Evolutionary conservation across 2,329 filamentous ascomycete species (phyloP), one percentile per base, ranked within the genome.

Genomic region (Fusarium xyrophilum): DNA sequence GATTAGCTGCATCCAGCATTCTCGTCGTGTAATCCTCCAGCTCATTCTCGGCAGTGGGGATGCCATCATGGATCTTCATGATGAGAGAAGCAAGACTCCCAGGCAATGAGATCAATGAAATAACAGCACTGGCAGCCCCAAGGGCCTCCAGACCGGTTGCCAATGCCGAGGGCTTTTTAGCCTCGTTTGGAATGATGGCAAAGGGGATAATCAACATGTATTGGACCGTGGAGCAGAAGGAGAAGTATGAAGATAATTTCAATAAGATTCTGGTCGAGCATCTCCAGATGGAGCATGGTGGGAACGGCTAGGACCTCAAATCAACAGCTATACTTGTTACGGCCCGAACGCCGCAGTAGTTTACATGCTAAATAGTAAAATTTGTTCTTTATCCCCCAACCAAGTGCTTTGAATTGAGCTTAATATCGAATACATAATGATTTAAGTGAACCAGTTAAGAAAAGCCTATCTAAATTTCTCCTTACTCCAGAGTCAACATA

Each of bases 401-500:
- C 6, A 25, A 25, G 6, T 25, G 23, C 23, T 25, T 25, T 25
- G 23, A 6, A 4, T 5, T 10, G 23, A 19, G 0, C 1, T 27
- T 43, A 3, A 14, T 19, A 3, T 2, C 17, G 13, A 9, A 7
- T 30, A 13, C 4, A 6, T 15, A 30, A n/a, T 15, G 1, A 25
- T n/a, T 8, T 4, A 5, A 15, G 0, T n/a, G 9, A n/a, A 15
- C 6, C 21, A 1, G 15, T 25, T 3, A 2, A 19, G 40, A n/a
- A 10, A 14, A 1, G 21, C 21, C 21, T n/a, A 23, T 43, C 51
- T 57, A 27, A 35, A 9, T 23, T 35, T 30, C 2, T 0, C 10
- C 9, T 46, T 21, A 69, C 35, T 69, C 67, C 19, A 69, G 56
- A n/a, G 63, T 69, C 15, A 71, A 36, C 57, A 72, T 70, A 7